Evolutionary conservation across 2,329 filamentous ascomycete species (phyloP).

Genomic region (Sphaerulina musiva): DNA sequence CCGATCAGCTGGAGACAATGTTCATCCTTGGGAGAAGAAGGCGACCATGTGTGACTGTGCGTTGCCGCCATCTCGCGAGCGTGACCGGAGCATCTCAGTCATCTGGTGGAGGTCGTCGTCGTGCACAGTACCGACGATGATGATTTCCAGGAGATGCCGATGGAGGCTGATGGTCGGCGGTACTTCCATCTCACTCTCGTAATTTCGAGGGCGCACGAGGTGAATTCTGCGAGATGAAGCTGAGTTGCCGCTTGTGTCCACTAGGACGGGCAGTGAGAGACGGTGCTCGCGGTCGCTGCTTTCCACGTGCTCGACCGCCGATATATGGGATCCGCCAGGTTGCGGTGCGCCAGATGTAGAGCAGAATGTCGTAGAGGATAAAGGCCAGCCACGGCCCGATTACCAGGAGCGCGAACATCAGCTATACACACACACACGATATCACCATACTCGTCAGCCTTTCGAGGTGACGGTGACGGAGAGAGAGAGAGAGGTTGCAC

Average conservation of each 20-base stretch:
- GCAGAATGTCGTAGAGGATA: slow-evolving; percentile 56
- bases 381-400: slow-evolving; percentile 58
- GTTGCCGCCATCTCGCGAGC: background rate
- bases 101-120: background rate
- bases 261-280: slow-evolving; percentile 53
- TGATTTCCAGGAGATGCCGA: background rate
- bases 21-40: background rate
- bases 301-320: slow-evolving; percentile 56
- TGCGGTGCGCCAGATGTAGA: slow-evolving; percentile 55
- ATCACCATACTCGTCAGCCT: background rate
- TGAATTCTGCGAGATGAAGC: slow-evolving; percentile 31
- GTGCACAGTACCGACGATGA: background rate
- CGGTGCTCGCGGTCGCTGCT: slow-evolving; percentile 54
- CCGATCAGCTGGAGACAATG: background rate
- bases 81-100: background rate
- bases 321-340: slow-evolving; percentile 55
- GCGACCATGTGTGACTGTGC: slow-evolving; percentile 7
- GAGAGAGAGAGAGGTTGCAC: slow-evolving; percentile 1
- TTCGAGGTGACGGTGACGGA: background rate
- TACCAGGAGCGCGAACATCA: slow-evolving; percentile 54
- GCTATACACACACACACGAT: slow-evolving; percentile 35
- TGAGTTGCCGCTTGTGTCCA: slow-evolving; percentile 43
- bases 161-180: no score
- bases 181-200: slow-evolving; percentile 1
- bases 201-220: slow-evolving; percentile 15